Percentiles rank a stretch among this genome's conserved stretches.
Evolutionary conservation across 345 rosid species (phyloP).

Genomic region (Erodium maritimum): DNA sequence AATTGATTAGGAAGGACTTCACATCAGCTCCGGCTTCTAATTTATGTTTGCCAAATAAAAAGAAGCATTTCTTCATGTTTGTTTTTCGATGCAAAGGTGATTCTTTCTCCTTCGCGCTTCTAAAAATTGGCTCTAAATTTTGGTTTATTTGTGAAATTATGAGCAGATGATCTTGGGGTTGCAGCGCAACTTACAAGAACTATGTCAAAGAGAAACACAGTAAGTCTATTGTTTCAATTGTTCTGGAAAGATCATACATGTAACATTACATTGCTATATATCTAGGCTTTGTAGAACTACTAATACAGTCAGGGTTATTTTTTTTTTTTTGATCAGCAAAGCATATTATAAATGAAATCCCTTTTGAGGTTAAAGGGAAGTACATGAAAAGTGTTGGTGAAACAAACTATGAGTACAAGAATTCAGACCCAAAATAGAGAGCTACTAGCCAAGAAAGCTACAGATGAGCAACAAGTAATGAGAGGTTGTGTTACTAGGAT

Average conservation of each 20-base stretch:
- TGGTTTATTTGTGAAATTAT: constrained; percentile 2
- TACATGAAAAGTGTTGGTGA: no score
- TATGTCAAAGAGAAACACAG: constrained; percentile 98
- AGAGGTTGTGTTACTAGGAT: no score
- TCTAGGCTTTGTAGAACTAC: neutral
- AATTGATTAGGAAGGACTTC: no score
- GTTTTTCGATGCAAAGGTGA: neutral
- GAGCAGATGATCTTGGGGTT: constrained; percentile 97
- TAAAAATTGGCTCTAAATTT: constrained; percentile 3
- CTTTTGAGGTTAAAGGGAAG: no score
- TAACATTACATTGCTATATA: neutral
- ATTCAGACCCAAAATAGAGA: no score
- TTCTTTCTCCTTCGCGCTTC: neutral
- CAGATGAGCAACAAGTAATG: no score
- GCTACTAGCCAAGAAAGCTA: no score
- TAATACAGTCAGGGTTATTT: neutral
- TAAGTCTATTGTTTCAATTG: constrained; percentile 11
- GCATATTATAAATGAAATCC: no score
- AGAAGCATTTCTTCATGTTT: neutral
- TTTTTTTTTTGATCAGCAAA: no score
- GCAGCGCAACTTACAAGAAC: constrained; percentile 98
- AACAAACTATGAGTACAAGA: no score
- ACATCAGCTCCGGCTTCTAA: no score
- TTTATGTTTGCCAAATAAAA: neutral
- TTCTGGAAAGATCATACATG: neutral